Evolutionary conservation across 108 stramenopile genomes (phyloP).

Genomic region (Skeletonema grethae): DNA sequence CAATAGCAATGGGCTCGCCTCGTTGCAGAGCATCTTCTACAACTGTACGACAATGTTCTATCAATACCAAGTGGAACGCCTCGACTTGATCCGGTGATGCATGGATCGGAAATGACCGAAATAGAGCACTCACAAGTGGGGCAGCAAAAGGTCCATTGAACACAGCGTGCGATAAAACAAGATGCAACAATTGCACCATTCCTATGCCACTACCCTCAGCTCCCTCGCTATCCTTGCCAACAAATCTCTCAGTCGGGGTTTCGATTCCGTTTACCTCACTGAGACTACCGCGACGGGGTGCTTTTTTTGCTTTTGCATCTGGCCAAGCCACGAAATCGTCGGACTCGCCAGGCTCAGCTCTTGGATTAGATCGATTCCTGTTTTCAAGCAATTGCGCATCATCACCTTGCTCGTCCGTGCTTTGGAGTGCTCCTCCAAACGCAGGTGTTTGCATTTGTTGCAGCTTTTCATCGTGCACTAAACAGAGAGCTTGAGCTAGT

Average conservation of each 20-base stretch:
- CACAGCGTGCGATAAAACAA: slow-evolving; percentile 70
- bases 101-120: slow-evolving; percentile 82
- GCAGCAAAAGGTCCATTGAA: slow-evolving; percentile 73
- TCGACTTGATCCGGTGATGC: slow-evolving; percentile 81
- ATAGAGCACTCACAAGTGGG: slow-evolving; percentile 67
- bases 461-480: slow-evolving; percentile 71
- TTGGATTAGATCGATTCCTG: slow-evolving; percentile 5
- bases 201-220: slow-evolving; percentile 56
- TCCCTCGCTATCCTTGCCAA: slow-evolving; percentile 53
- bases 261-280: slow-evolving; percentile 24
- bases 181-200: slow-evolving; percentile 75
- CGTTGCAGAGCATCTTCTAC: slow-evolving; percentile 77
- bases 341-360: not conserved
- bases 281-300: slow-evolving; percentile 32
- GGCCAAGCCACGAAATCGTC: slow-evolving; percentile 24
- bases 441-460: slow-evolving; percentile 40
- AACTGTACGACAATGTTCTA: slow-evolving; percentile 69
- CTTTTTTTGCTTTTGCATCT: not conserved
- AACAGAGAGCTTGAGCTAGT: slow-evolving; percentile 78
- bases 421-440: slow-evolving; percentile 11
- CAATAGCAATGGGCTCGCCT: slow-evolving; percentile 74
- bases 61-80: slow-evolving; percentile 77
- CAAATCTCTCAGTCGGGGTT: slow-evolving; percentile 64
- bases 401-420: slow-evolving; percentile 6
- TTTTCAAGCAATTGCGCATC: slow-evolving; percentile 6